Evolutionary conservation across 2,329 filamentous ascomycete species (phyloP).

Genomic region (Fusarium sublunatum): DNA sequence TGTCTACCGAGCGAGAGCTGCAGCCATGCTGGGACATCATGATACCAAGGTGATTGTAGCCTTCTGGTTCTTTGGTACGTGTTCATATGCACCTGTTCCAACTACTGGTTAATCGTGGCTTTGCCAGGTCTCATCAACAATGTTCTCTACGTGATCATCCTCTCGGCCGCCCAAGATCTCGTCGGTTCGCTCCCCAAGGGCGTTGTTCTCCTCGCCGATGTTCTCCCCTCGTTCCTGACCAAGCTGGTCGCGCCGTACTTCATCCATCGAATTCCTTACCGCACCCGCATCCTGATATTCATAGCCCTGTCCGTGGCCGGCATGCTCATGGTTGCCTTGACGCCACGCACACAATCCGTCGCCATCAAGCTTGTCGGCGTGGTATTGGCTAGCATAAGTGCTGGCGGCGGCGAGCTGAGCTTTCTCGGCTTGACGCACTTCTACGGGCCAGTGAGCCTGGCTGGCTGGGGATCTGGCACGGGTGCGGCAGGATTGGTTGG

Average conservation of each 20-base stretch:
- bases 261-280: slow-evolving; percentile 88
- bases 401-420: slow-evolving; percentile 88
- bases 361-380: slow-evolving; percentile 84
- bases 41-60: slow-evolving; percentile 79
- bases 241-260: slow-evolving; percentile 94
- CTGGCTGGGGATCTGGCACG: slow-evolving; percentile 92
- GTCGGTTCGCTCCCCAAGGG: slow-evolving; percentile 93
- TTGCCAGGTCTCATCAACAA: slow-evolving; percentile 80
- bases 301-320: slow-evolving; percentile 80
- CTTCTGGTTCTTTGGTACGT: slow-evolving; percentile 93
- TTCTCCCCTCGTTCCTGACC: slow-evolving; percentile 87
- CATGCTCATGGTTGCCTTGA: slow-evolving; percentile 89
- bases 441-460: slow-evolving; percentile 87
- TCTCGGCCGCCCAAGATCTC: slow-evolving; percentile 93
- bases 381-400: slow-evolving; percentile 84
- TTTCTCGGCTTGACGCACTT: slow-evolving; percentile 93
- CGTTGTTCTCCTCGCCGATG: slow-evolving; percentile 91
- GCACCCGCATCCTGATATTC: slow-evolving; percentile 77
- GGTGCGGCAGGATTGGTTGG: slow-evolving; percentile 89
- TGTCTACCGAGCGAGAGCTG: slow-evolving; percentile 75
- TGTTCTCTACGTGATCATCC: slow-evolving; percentile 96
- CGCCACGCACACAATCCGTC: slow-evolving; percentile 74
- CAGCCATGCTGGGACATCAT: slow-evolving; percentile 71
- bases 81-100: fast-evolving
- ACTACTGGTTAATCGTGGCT: slow-evolving; percentile 15